Conservation (phyloP, 495 filamentous ascomycete genomes). For the Penicillium ucsense region DNA sequence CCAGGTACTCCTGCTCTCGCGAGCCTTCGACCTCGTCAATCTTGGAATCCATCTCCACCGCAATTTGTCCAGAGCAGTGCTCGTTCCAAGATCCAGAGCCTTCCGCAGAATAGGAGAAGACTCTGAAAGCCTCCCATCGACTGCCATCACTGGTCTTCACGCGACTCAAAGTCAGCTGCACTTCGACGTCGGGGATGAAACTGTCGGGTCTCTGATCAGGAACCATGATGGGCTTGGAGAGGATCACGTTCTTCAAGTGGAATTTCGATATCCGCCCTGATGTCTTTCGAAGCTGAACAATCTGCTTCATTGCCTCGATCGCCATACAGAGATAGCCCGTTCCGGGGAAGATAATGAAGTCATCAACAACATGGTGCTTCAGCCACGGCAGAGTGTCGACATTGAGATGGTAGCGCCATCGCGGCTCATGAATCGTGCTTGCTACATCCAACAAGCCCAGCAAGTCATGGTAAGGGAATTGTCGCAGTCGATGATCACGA, state of each 20-base stretch:
- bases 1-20: background rate
- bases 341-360: conserved; percentile 22
- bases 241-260: background rate
- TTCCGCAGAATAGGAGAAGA: background rate
- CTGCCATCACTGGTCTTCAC: background rate
- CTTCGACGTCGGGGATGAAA: background rate
- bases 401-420: background rate
- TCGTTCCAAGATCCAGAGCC: background rate
- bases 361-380: conserved; percentile 2
- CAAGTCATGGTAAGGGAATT: background rate
- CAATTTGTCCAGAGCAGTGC: background rate
- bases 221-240: background rate
- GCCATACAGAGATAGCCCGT: conserved; percentile 31
- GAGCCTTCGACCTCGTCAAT: background rate
- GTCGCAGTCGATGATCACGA: background rate
- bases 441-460: background rate
- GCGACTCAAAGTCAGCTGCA: background rate
- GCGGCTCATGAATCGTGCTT: background rate
- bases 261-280: background rate
- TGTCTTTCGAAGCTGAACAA: conserved; percentile 6
- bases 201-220: background rate
- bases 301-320: conserved; percentile 22
- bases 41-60: background rate
- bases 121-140: background rate
- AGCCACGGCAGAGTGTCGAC: background rate